Base-by-base conservation (phyloP, 2,329 filamentous ascomycete genomes). In the Paracamarosporium sp. region DNA sequence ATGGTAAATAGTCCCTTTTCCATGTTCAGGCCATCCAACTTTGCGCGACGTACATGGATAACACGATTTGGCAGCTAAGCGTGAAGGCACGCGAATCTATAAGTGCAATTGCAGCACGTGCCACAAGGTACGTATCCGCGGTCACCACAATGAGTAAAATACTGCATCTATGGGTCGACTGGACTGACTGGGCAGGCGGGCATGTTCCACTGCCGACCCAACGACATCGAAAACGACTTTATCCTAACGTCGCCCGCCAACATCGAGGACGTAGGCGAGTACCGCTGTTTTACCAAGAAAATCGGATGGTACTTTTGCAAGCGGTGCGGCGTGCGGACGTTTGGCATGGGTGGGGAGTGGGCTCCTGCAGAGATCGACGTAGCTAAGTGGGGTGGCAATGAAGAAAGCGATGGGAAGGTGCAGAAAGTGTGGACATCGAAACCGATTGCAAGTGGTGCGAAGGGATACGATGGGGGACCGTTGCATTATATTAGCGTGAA, bases 71-170 rank as follows among this genome's bases (percentile, higher is more conserved):
- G 17, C 35, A 51, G 48, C 35, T 31, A 28, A 41, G 27, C 56
- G 55, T 31, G 53, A 69, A 59, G 60, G 59, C 1, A 69, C 70
- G 48, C 63, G 63, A 47, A 55, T 79, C 55, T 74, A 78, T 70
- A 71, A 77, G 60, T 84, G 81, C 74, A 84, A 84, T 60, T 84
- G 82, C 67, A 79, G 70, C 11, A 76, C 79, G 11, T 84, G 82
- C 66, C 79, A 82, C 47, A 84, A 84, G 53, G 57, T 59, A 2
- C 30, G 38, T 22, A 8, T 12, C 25, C 7, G 25, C 7, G 2
- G 0, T 9, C 13, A 24, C 35, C 41, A 40, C 28, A 8, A 4
- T n/a, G n/a, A n/a, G n/a, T n/a, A n/a, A n/a, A n/a, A n/a, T n/a
- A n/a, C n/a, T n/a, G n/a, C 9, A 24, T 30, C 31, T 15, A 8